A percentile compares a stretch with the other conserved stretches of the same genome.
These are phyloP conservation scores for Citrullus mucosospermus DNA, from an alignment of 306 rosid genomes.

Conservation along the genomic window DNA sequence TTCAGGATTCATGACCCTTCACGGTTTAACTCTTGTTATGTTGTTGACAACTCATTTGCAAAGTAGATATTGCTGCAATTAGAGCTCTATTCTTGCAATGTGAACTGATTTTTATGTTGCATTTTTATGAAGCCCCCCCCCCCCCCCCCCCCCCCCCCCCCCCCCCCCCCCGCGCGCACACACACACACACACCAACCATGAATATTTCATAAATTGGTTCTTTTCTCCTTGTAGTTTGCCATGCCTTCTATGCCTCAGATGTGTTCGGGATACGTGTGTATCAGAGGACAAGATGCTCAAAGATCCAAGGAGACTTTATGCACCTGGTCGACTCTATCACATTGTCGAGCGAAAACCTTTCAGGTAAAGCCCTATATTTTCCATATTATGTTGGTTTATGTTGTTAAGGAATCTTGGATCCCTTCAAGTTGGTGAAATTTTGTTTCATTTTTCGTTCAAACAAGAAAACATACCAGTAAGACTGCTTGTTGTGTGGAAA, in stretches of 20 bases:
- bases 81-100: neutral
- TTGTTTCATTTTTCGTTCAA: neutral
- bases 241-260: conserved; percentile 65
- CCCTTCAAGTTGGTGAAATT: neutral
- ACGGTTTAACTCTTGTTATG: neutral
- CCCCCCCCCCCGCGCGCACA: no score
- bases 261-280: conserved; percentile 86
- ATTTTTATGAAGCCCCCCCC: neutral
- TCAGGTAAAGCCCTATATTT: conserved; percentile 29
- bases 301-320: conserved; percentile 92
- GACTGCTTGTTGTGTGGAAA: neutral
- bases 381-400: neutral
- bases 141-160: neutral
- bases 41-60: neutral
- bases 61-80: neutral
- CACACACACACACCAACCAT: neutral
- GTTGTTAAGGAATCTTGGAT: neutral
- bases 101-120: neutral
- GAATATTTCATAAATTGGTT: neutral
- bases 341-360: conserved; percentile 86
- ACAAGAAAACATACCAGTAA: neutral
- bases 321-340: conserved; percentile 96
- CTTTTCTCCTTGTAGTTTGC: conserved; percentile 47
- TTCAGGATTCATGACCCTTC: conserved; percentile 1
- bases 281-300: conserved; percentile 70